A percentile compares a stretch with the other conserved stretches of the same genome.
Evolutionary conservation across 1,284 basidiomycete species (phyloP).

Genomic region (Ustilago xerochloae): DNA sequence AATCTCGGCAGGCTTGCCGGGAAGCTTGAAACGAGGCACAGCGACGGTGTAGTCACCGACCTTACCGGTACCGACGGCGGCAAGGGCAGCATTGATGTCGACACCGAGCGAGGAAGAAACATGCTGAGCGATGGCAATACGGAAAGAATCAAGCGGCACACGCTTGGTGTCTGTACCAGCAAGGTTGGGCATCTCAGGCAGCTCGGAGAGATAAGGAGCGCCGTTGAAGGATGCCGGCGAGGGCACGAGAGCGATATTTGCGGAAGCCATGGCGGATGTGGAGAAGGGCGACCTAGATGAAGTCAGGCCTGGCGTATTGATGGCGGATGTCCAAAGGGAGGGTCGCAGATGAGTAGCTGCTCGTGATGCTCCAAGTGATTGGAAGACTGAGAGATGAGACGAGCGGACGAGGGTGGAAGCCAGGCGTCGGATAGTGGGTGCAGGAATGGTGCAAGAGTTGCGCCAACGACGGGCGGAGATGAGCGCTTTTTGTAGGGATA

Average conservation of each 20-base stretch:
- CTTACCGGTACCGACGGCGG: constrained; percentile 90
- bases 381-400: constrained; percentile 3
- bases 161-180: constrained; percentile 75
- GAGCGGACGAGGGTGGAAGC: constrained; percentile 27
- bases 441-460: constrained; percentile 22
- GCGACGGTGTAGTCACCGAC: constrained; percentile 88
- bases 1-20: constrained; percentile 82
- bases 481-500: neutral
- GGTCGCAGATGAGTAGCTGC: constrained; percentile 4
- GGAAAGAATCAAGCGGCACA: constrained; percentile 84
- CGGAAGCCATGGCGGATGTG: constrained; percentile 41
- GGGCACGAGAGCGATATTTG: constrained; percentile 43
- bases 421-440: constrained; percentile 27
- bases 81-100: constrained; percentile 75
- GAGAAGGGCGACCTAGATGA: constrained; percentile 11
- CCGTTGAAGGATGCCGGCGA: constrained; percentile 69
- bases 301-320: neutral
- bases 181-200: constrained; percentile 63
- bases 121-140: constrained; percentile 82
- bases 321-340: neutral
- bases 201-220: constrained; percentile 66
- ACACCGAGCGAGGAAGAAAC: constrained; percentile 77
- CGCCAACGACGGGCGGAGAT: constrained; percentile 3
- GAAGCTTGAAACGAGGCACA: constrained; percentile 86
- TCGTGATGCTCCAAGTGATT: constrained; percentile 7